These are phyloP conservation scores for Tetrahymena thermophila DNA, from an alignment of 73 alveolate species.

Conservation along the genomic window DNA sequence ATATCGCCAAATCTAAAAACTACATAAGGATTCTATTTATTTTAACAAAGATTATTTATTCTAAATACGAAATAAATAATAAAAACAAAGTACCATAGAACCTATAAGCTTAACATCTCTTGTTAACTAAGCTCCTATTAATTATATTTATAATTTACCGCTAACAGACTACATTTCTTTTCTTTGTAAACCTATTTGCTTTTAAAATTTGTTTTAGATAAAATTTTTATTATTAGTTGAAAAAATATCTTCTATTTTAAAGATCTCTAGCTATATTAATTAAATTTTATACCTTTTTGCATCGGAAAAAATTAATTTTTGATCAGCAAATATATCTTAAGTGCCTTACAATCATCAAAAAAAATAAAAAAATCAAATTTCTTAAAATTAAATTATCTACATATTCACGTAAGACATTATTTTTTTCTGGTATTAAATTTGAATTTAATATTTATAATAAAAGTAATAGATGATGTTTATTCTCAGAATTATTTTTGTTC, in stretches of 20 bases:
- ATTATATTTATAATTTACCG: neutral
- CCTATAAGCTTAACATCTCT: conserved; percentile 1
- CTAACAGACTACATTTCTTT: neutral
- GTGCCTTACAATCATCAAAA: neutral
- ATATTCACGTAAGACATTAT: neutral
- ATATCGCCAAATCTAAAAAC: neutral
- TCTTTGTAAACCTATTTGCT: neutral
- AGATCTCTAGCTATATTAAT: no score
- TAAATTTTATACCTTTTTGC: neutral
- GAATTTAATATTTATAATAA: no score
- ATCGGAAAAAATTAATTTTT: neutral
- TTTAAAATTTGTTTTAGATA: neutral
- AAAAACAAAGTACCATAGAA: neutral
- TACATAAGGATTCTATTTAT: neutral
- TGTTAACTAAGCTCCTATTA: neutral
- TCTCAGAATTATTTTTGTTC: neutral
- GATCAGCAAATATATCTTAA: neutral
- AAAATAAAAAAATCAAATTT: no score
- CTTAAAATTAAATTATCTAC: neutral
- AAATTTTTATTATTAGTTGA: no score
- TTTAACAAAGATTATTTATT: neutral
- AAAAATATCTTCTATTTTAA: neutral
- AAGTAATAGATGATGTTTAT: neutral
- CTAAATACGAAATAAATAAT: neutral
- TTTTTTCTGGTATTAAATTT: neutral